Evolutionary conservation across 805 yeast genomes (phyloP), one percentile per base, ranked within the genome.

Genomic region (Candida silvatica): DNA sequence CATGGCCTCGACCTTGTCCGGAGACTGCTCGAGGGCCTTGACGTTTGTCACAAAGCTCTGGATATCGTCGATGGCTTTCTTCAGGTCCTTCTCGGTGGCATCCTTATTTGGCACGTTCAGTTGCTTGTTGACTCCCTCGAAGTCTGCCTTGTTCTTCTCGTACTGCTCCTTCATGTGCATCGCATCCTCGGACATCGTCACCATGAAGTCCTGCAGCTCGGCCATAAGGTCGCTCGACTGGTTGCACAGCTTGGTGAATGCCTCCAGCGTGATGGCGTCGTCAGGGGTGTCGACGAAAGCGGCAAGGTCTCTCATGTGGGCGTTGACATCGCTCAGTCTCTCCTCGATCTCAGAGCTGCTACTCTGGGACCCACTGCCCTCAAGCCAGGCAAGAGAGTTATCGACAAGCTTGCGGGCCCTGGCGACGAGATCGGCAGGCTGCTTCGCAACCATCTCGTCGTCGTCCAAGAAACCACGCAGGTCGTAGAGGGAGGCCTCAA

Each of bases 401-500:
- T 61, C 37, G 4, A 80, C 71, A 5, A 61, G 41, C 0, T 46
- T 37, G 1, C 60, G 43, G 7, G 68, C 56, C 20, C 53, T 45
- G 4, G 61, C 66, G 5, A 72, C 40, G 26, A 64, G 59, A 0
- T 53, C 46, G 4, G 54, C 48, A 6, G 74, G 72, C 0, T 69
- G 62, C 30, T 63, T 67, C 9, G 54, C 54, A 0, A 43, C 38
- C 6, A 67, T 67, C 17, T 68, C 73, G n/a, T 67, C 72, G 22
- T 74, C 74, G 14, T 74, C 80, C 15, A 84, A 47, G 35, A 61
- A 66, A 7, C 71, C 65, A 38, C 94, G 74, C 20, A 84, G 64
- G 38, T 68, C 69, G 59, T 90, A 88, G 36, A 87, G 62, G n/a
- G 71, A 59, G 16, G 77, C 68, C 58, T 90, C 97, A 16, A 90